Conservation (phyloP, 2,329 filamentous ascomycete species). For the Sphaerulina musiva region DNA sequence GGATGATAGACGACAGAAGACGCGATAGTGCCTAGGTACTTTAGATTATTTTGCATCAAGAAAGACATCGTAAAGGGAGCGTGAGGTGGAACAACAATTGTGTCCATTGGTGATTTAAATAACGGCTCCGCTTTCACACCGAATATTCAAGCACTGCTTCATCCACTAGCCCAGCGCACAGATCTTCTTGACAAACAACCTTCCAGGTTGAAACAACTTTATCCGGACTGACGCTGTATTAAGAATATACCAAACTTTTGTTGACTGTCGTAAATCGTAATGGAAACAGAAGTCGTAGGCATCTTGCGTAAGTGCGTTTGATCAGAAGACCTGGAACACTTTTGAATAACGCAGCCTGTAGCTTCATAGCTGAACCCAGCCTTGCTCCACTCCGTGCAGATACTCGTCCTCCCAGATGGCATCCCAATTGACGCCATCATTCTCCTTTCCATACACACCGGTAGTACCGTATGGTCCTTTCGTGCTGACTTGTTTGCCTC, state of each 20-base stretch:
- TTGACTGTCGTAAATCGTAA: background rate
- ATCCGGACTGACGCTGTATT: background rate
- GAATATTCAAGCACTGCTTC: no score
- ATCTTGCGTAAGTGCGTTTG: background rate
- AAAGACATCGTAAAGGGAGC: no score
- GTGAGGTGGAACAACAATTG: no score
- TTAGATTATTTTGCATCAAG: no score
- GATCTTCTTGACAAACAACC: no score
- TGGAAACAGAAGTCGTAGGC: background rate
- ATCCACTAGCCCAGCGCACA: no score
- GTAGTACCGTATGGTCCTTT: constrained; percentile 47
- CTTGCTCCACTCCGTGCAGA: constrained; percentile 28
- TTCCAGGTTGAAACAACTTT: background rate
- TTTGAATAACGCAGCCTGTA: constrained; percentile 2
- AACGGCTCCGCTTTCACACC: no score
- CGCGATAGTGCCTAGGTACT: no score
- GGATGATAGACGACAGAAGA: no score
- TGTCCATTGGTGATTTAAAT: no score
- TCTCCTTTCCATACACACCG: constrained; percentile 45
- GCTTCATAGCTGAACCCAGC: constrained; percentile 30
- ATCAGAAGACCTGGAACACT: constrained; percentile 7
- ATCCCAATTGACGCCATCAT: constrained; percentile 39
- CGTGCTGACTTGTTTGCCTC: constrained; percentile 33
- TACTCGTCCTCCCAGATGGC: constrained; percentile 33
- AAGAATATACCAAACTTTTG: background rate